These are phyloP conservation scores for Phaeosphaeria sp. DNA, from an alignment of 2,329 filamentous ascomycete genomes.

Conservation along the genomic window DNA sequence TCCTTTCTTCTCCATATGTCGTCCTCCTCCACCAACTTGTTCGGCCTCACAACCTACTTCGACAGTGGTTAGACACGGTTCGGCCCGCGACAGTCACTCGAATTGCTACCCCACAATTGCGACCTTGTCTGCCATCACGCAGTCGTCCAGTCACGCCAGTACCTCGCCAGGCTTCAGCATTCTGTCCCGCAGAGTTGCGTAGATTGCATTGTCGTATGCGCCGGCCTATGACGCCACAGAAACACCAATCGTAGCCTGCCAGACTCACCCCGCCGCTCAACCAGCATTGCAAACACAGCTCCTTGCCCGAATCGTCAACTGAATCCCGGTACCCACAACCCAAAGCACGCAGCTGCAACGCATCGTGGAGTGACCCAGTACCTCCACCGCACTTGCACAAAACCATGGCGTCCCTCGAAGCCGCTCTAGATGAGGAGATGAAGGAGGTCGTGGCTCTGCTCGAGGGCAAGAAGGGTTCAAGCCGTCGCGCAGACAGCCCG, in stretches of 20 bases:
- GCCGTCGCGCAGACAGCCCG: constrained; percentile 38
- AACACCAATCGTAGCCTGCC: constrained; percentile 19
- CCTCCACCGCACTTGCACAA: not conserved
- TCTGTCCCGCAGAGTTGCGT: not conserved
- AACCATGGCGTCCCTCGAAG: constrained; percentile 73
- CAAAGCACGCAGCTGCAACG: no score
- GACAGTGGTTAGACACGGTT: constrained; percentile 45
- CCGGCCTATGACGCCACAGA: constrained; percentile 28
- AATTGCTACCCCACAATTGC: constrained; percentile 36
- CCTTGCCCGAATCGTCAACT: not conserved
- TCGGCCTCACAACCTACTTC: constrained; percentile 46
- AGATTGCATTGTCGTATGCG: constrained; percentile 8
- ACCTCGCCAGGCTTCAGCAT: constrained; percentile 8
- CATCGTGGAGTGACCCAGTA: not conserved
- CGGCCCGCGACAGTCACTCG: constrained; percentile 29
- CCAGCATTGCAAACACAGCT: constrained; percentile 13
- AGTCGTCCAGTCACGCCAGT: constrained; percentile 29
- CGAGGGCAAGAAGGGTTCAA: constrained; percentile 55
- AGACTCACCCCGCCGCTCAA: constrained; percentile 24
- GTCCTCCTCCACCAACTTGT: constrained; percentile 38
- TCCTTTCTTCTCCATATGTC: constrained; percentile 43
- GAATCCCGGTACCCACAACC: no score
- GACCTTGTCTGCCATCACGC: constrained; percentile 14
- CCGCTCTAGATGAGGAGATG: constrained; percentile 78
- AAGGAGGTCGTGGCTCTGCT: constrained; percentile 74